Base-by-base conservation (phyloP, 2,329 filamentous ascomycete genomes). In the Neurospora crassa region DNA sequence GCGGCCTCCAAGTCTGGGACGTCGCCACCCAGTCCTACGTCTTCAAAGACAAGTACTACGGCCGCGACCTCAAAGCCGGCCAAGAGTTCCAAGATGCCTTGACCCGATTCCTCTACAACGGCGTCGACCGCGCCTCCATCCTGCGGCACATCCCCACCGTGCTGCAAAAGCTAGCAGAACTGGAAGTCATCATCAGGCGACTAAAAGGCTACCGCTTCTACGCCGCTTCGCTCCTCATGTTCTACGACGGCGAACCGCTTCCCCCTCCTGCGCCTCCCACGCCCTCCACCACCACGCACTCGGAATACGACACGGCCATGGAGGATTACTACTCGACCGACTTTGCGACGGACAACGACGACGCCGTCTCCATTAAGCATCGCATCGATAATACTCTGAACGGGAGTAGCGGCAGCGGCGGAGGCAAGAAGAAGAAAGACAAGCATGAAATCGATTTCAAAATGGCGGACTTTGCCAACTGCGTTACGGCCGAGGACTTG, bases 11-110 rank as follows among this genome's bases (percentile, higher is more conserved):
- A 79, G 93, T 97, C 1, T 99, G 95, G 93, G 95, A 98, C 78
- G 90, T 90, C 29, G 90, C 90, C 74, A 91, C 89, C 43, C 89
- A 96, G 78, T 90, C 88, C 67, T 97, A 97, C 78, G 85, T 94
- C n/a, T 99, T 98, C 78, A 92, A 97, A 79, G 96, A 99, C 86
- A 99, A 99, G 81, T 99, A 99, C 80, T 97, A 93, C 79, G 96
- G 96, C 1, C 91, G 96, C 70, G 89, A 93, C 76, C 84, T 99
- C 42, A 94, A 94, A 80, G 93, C 92, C 2, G 96, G 96, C 2
- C 85, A 87, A 3, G 93, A 98, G 78, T 98, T 99, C 77, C 92
- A 97, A 78, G 89, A 91, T 72, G 94, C 94, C 0, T 84, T 99
- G 5, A 95, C 90, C 69, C 89, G 92, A 40, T 99, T 98, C 79